phyloP scores from a whole-genome alignment of 169 alveolate species.

The Eimeria acervulina region DNA sequence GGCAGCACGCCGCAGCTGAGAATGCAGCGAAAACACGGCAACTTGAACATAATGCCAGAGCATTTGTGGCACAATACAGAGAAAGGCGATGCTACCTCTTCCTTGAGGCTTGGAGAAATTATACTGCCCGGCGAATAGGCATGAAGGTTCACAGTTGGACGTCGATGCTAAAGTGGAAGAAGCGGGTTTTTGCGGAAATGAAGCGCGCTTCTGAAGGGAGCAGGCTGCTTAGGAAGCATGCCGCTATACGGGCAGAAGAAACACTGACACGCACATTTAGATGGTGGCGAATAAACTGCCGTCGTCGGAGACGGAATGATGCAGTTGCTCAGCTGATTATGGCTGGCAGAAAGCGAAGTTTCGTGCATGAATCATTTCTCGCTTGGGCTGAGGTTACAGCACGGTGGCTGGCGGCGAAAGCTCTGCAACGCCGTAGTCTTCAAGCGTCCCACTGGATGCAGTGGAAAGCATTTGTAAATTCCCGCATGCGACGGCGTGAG shows the following conservation, averaged over 20 bases:
- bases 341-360: neutral
- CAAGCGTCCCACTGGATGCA: slow-evolving; percentile 11
- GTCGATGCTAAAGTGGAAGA: neutral
- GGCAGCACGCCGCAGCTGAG: neutral
- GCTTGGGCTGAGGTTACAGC: slow-evolving; percentile 49
- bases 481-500: neutral
- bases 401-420: neutral
- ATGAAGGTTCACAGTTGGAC: neutral
- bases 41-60: neutral
- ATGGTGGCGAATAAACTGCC: slow-evolving; percentile 29
- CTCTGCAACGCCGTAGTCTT: neutral
- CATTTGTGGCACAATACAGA: neutral
- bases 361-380: neutral
- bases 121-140: neutral
- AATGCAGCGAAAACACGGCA: neutral
- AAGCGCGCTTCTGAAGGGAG: neutral
- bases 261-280: neutral
- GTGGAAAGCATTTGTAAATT: neutral
- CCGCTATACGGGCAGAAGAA: neutral
- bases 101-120: slow-evolving; percentile 10
- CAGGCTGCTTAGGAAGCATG: neutral
- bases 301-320: slow-evolving; percentile 24
- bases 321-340: slow-evolving; percentile 5
- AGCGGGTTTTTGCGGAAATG: slow-evolving; percentile 12
- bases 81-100: neutral